A percentile compares a stretch with the other conserved stretches of the same genome.
phyloP scores from a whole-genome alignment of 2,329 filamentous ascomycete species.

The Pezicula rhizophila region DNA sequence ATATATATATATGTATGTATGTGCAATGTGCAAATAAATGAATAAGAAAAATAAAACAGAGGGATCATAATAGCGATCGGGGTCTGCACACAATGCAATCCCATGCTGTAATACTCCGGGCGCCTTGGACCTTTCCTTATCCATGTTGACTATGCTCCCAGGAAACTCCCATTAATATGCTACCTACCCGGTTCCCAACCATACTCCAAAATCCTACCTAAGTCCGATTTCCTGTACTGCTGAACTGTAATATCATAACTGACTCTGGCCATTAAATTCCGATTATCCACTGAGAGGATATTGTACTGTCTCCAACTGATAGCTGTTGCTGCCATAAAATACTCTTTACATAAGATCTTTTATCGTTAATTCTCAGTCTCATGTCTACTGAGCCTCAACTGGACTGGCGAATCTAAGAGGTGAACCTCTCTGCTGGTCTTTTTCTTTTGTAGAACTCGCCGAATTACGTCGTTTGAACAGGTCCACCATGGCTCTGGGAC shows the following conservation, averaged over 20 bases:
- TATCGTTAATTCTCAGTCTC: neutral
- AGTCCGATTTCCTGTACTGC: neutral
- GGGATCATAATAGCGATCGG: too few species aligned
- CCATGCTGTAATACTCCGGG: too few species aligned
- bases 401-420: conserved; percentile 9
- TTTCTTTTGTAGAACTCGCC: conserved; percentile 13
- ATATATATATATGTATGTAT: too few species aligned
- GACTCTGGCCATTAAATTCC: neutral
- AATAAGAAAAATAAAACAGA: too few species aligned
- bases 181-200: neutral
- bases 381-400: conserved; percentile 1
- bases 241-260: neutral
- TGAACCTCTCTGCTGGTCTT: conserved; percentile 10
- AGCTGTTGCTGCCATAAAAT: too few species aligned
- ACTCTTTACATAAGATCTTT: neutral
- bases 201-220: neutral
- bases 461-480: conserved; percentile 49
- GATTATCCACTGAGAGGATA: neutral
- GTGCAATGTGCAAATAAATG: too few species aligned
- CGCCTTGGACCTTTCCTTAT: too few species aligned
- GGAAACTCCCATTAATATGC: neutral
- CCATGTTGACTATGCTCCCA: too few species aligned
- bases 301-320: neutral
- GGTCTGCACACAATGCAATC: too few species aligned
- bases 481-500: conserved; percentile 55